Evolutionary conservation across 257 asterid species (phyloP).

Genomic region (Przewalskia tangutica): DNA sequence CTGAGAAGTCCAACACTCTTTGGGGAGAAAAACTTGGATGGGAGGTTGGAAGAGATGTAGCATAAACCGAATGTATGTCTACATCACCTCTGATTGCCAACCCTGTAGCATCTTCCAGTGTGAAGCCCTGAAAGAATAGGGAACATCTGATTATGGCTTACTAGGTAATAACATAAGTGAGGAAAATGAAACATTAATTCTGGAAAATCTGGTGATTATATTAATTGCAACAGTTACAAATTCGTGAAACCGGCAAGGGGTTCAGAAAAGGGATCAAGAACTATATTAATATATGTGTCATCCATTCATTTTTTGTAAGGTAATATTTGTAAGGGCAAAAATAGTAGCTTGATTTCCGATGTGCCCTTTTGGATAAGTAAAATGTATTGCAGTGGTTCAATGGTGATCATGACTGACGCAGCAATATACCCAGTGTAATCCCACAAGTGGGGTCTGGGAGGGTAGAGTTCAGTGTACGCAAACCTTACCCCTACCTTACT

Average conservation of each 20-base stretch:
- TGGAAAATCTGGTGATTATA: not conserved
- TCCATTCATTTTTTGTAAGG: not conserved
- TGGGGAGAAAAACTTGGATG: constrained; percentile 97
- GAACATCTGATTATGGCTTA: not conserved
- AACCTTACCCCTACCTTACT: not conserved
- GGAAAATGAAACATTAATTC: constrained; percentile 1
- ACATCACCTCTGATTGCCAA: constrained; percentile 87
- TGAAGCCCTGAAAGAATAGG: constrained; percentile 65
- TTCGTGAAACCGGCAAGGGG: not conserved
- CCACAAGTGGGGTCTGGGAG: too few species aligned
- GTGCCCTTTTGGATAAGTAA: not conserved
- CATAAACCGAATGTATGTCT: constrained; percentile 80
- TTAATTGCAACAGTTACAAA: not conserved
- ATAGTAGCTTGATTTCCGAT: not conserved
- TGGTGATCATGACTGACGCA: not conserved
- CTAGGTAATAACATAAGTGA: not conserved
- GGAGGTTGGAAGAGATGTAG: constrained; percentile 88
- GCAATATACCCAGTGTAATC: not conserved
- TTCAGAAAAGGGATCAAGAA: not conserved
- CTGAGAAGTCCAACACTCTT: constrained; percentile 66
- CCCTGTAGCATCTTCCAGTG: constrained; percentile 97
- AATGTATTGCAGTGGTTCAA: not conserved
- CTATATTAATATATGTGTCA: not conserved
- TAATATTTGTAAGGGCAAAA: not conserved
- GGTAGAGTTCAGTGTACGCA: too few species aligned